Evolutionary conservation across 352 stramenopile species (phyloP).

Genomic region (Blastocystis sp.): DNA sequence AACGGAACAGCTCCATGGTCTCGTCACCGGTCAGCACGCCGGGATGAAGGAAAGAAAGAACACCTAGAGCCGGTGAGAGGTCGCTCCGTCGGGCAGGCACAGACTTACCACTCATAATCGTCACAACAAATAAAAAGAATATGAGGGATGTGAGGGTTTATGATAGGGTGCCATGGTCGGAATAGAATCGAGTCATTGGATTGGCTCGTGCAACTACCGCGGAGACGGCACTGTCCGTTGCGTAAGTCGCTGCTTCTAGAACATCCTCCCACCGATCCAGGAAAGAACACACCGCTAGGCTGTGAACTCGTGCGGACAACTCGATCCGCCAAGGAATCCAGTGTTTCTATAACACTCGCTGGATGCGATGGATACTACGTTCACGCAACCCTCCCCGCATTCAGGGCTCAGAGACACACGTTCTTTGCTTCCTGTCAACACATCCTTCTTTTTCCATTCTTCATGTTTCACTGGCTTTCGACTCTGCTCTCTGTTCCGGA

Average conservation of each 20-base stretch:
- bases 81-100: not conserved
- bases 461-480: not conserved
- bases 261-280: not conserved
- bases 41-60: conserved; percentile 71
- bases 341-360: not conserved
- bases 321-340: not conserved
- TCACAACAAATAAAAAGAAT: conserved; percentile 32
- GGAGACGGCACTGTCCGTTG: not conserved
- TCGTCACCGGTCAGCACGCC: conserved; percentile 83
- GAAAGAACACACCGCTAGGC: not conserved
- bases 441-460: not conserved
- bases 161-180: conserved; percentile 7
- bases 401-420: not conserved
- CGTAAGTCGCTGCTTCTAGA: not conserved
- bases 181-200: not conserved
- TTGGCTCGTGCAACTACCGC: not conserved
- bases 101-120: conserved; percentile 18
- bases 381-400: not conserved
- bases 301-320: not conserved
- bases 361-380: not conserved
- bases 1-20: conserved; percentile 85
- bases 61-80: not conserved
- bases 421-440: not conserved
- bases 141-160: conserved; percentile 49
- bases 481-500: not conserved